Evolutionary conservation across 768 basidiomycete genomes (phyloP), one percentile per base, ranked within the genome.

Genomic region (Mycena metata): DNA sequence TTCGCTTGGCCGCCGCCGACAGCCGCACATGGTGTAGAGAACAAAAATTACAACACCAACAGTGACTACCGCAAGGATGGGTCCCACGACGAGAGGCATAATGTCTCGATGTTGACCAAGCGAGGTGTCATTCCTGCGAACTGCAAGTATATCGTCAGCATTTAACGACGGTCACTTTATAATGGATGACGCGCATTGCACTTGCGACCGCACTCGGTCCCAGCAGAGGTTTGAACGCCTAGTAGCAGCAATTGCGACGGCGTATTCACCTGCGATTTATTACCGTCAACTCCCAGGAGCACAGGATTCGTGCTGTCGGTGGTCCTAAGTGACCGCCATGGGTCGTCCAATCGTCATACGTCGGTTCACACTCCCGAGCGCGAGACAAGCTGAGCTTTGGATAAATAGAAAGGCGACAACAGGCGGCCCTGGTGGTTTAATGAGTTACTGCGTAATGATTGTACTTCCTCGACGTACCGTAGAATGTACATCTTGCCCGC

Each of bases 261-360:
- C 5, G 5, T 0, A 50, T 23, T 10, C 47, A 46, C 8, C 12
- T 49, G 11, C 47, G 10, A 50, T 60, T 26, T 6, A 19, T 36
- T 11, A 60, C 47, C 12, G 33, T 10, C 23, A 60, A 23, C 16
- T 23, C 46, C 60, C 60, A 60, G 10, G n/a, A 50, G 21, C 3
- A n/a, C 15, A 2, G 60, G 60, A 43, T 60, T 47, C n/a, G 36
- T 39, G 49, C 21, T 39, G 21, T 60, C 60, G 47, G 10, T 41
- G 1, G 60, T 50, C 60, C 60, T n/a, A 60, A 19, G 60, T 50
- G 9, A 60, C 17, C 21, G 23, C 35, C 24, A 26, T 24, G 33
- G 47, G 7, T 39, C 24, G 33, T 17, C 60, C 60, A 12, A 42
- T 16, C 3, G 49, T 13, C 23, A 51, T 30, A 4, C 19, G 50